Conservation (phyloP, 768 basidiomycete genomes). For the Pluteus cervinus region DNA sequence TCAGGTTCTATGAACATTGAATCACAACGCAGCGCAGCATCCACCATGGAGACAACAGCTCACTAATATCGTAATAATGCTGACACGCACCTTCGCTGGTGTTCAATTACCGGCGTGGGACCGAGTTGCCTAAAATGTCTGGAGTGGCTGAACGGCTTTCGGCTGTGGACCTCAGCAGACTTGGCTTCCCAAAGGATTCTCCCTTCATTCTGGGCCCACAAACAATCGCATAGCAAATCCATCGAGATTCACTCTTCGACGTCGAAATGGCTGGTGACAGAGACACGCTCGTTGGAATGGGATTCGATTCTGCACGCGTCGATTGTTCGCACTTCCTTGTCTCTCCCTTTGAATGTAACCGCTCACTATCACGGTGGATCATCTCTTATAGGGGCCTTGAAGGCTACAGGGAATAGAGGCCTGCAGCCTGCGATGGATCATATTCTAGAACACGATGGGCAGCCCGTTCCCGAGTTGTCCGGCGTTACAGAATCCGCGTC, state of each 20-base stretch:
- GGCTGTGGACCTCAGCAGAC: too few species aligned
- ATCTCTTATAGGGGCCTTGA: conserved; percentile 68
- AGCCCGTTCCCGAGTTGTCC: conserved; percentile 64
- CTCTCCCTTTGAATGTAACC: conserved; percentile 8
- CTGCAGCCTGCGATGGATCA: conserved; percentile 91
- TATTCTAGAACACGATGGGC: conserved; percentile 72
- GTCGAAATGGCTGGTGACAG: conserved; percentile 51
- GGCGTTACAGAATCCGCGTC: conserved; percentile 30
- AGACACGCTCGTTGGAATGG: conserved; percentile 78
- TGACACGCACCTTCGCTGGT: too few species aligned
- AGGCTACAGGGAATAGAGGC: conserved; percentile 76
- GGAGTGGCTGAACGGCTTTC: too few species aligned
- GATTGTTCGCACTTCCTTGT: conserved; percentile 56
- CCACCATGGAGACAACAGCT: too few species aligned
- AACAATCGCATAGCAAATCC: conserved; percentile 7
- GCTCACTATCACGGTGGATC: conserved; percentile 4
- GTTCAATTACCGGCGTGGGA: too few species aligned
- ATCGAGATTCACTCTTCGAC: conserved; percentile 4
- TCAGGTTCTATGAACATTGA: too few species aligned
- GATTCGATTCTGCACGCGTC: conserved; percentile 77
- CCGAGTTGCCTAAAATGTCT: too few species aligned
- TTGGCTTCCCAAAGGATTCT: too few species aligned
- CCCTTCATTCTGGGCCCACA: too few species aligned
- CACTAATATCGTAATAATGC: too few species aligned
- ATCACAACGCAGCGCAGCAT: too few species aligned